Evolutionary conservation across 1,284 basidiomycete genomes (phyloP).

Genomic region (Laetiporus sulphureus): DNA sequence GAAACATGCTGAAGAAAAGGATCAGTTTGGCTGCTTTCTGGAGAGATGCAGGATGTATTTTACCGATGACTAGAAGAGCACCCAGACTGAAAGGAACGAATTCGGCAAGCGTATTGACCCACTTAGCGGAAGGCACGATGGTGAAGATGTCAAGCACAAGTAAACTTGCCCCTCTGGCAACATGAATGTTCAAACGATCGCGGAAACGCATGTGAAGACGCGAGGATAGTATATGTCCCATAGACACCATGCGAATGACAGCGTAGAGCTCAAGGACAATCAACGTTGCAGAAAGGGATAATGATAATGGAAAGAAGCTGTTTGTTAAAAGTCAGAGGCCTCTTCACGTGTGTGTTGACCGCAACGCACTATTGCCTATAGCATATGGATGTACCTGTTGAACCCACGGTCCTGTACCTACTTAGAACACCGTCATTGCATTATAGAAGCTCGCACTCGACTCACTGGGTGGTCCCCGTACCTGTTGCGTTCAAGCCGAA

Average conservation of each 20-base stretch:
- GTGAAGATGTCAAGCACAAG: constrained; percentile 40
- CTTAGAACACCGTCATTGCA: background rate
- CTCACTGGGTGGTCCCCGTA: constrained; percentile 32
- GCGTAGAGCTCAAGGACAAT: constrained; percentile 37
- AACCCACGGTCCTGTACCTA: constrained; percentile 7
- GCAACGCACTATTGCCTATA: constrained; percentile 32
- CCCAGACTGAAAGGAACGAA: constrained; percentile 44
- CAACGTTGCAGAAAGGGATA: constrained; percentile 35
- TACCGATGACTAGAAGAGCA: constrained; percentile 38
- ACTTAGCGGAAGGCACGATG: constrained; percentile 33
- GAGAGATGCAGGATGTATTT: constrained; percentile 2
- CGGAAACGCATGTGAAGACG: constrained; percentile 1
- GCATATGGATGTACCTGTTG: constrained; percentile 23
- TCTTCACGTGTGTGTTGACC: background rate
- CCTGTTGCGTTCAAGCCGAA: constrained; percentile 37
- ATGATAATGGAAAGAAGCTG: constrained; percentile 37
- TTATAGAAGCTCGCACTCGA: background rate
- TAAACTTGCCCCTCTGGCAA: constrained; percentile 33
- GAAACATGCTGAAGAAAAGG: constrained; percentile 8
- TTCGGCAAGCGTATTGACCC: constrained; percentile 35
- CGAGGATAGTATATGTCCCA: constrained; percentile 25
- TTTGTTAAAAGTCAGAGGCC: background rate
- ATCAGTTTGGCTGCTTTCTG: background rate
- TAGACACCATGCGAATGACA: constrained; percentile 29
- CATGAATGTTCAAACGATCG: constrained; percentile 22